Base-by-base conservation (phyloP, 352 stramenopile species). In the Blastocystis sp. region DNA sequence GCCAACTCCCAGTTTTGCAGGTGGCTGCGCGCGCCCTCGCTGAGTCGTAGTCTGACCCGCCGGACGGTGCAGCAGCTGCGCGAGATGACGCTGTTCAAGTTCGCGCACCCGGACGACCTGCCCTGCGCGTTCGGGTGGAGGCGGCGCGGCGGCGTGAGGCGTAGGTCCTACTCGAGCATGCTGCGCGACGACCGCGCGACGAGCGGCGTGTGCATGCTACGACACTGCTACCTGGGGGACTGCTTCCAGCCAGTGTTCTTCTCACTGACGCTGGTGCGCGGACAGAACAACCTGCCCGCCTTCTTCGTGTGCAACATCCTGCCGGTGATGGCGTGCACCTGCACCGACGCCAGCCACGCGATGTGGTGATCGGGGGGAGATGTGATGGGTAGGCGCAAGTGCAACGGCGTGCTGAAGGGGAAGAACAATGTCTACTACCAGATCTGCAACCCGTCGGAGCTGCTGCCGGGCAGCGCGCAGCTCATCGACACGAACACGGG, bases 241-340 rank as follows among this genome's bases (percentile, higher is more conserved):
- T 79, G 64, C 38, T 69, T 43, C 43, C 64, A 88, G 78, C 61
- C 78, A 0, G 78, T 88, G n/a, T 79, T 88, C 63, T 78, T 88
- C 78, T 88, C 78, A 7, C 42, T 88, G 10, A 69, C 78, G n/a
- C 65, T 88, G 17, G 43, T 88, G 11, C 24, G 78, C 17, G 28
- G 48, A 10, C 52, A 87, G 38, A 80, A 68, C 28, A 74, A 45
- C 28, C 21, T 9, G 45, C 19, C 76, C 17, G 45, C 40, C 24
- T 79, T 19, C 65, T 88, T 88, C 60, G 43, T 88, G 6, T 88
- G 78, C 38, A 88, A 76, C 43, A 66, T 88, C n/a, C 52, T 88
- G 24, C 78, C 78, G 19, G 42, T 88, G 54, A 24, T 88, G 17
- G 45, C 64, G 1, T 88, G 78, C 60, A 66, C 64, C 4, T 88